These are phyloP conservation scores for Circinella umbellata DNA, from an alignment of 371 early-diverging fungal genomes.

Conservation along the genomic window DNA sequence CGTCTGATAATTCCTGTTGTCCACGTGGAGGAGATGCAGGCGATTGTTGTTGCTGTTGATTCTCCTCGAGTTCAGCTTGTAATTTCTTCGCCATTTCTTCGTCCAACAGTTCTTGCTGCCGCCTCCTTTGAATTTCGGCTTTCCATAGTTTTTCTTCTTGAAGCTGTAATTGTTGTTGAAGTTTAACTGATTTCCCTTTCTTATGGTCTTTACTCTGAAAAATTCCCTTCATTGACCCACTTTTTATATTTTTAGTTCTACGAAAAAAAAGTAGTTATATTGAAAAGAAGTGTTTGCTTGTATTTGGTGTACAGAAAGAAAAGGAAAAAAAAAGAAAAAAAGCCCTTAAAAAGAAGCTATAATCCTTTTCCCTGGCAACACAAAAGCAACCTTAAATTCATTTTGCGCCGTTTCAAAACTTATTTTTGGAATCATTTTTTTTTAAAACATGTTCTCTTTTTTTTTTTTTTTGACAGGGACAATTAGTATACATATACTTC, in stretches of 20 bases:
- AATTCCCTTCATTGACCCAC: slow-evolving; percentile 7
- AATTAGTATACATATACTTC: no score
- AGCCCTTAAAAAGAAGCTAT: no score
- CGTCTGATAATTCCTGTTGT: slow-evolving; percentile 20
- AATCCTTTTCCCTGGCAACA: no score
- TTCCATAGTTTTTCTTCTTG: slow-evolving; percentile 23
- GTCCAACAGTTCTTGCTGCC: slow-evolving; percentile 15
- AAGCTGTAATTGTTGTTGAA: slow-evolving; percentile 20
- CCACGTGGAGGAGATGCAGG: neutral
- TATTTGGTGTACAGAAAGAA: no score
- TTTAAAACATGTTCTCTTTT: no score
- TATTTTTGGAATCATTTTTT: no score
- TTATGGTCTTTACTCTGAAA: slow-evolving; percentile 22
- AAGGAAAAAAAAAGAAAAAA: no score
- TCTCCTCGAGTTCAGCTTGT: slow-evolving; percentile 14
- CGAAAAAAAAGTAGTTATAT: neutral
- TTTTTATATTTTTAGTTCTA: neutral
- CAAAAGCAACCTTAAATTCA: no score
- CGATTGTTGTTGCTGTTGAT: neutral
- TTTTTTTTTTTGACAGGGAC: no score
- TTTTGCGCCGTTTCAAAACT: no score
- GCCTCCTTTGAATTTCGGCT: slow-evolving; percentile 9
- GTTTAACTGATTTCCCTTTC: slow-evolving; percentile 18
- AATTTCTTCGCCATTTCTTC: slow-evolving; percentile 15
- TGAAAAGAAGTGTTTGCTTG: neutral